Base-by-base conservation (phyloP, 148 eudicot species). In the Spergularia marina region DNA sequence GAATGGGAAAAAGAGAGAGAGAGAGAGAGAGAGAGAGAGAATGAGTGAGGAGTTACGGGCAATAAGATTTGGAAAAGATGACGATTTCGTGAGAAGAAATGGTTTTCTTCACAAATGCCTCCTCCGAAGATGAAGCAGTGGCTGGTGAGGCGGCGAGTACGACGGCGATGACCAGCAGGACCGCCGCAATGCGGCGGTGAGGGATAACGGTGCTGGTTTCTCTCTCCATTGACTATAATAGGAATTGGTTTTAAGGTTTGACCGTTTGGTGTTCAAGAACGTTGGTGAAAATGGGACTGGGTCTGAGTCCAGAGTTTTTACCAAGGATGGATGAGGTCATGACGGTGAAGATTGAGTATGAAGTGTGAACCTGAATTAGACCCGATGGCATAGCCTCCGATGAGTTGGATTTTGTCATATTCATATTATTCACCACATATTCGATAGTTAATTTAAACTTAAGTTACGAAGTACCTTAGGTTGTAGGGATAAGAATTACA, bases 51-150 rank as follows among this genome's bases (percentile, higher is more conserved):
- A 36, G 40, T 41, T 87, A 90, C 94, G 91, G 94, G 87, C 94
- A 90, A 79, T 90, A 90, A 36, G 91, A 88, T 63, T 90, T 90
- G 83, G 95, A 90, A 82, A 90, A 90, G 78, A 90, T 88, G 75
- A 90, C 94, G 53, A 90, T 85, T 61, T 86, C 59, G 75, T 90
- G 90, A 74, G 91, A 85, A 18, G 90, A 80, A 34, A 90, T 82
- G 8, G 94, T 86, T 72, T 88, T 88, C 85, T 90, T 90, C 65
- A 88, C 89, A 71, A 90, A 90, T 16, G 71, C 40, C 10, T 83
- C 65, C 67, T 77, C 70, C 12, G 90, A 58, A 20, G 89, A 84
- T 6, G 84, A 39, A 25, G 78, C 76, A n/a, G 64, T 51, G 20
- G 74, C 51, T 14, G 53, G 41, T 12, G 76, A 69, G 20, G 80